phyloP scores from a whole-genome alignment of 306 rosid species.

The Ormosia emarginata region DNA sequence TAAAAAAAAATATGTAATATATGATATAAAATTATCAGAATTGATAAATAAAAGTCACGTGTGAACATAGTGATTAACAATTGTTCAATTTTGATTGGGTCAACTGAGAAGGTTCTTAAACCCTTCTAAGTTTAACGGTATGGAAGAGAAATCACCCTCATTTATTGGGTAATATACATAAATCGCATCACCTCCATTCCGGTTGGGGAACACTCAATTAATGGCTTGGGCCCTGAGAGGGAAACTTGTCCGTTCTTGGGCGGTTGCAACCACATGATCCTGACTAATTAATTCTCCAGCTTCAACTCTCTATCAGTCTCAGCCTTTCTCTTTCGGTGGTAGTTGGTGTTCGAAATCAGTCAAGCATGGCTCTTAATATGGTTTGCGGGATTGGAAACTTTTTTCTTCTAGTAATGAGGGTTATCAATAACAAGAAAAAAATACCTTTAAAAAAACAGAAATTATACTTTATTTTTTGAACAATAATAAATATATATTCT shows the following conservation, averaged over 20 bases:
- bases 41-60: too few relatives aligned
- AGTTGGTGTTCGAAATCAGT: not conserved
- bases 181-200: slow-evolving; percentile 53
- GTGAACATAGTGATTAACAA: too few relatives aligned
- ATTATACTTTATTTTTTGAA: too few relatives aligned
- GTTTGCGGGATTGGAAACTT: not conserved
- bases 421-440: not conserved
- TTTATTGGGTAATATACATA: slow-evolving; percentile 24
- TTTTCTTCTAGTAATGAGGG: not conserved
- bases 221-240: not conserved
- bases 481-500: too few relatives aligned
- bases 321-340: slow-evolving; percentile 16
- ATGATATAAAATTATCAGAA: too few relatives aligned
- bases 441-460: too few relatives aligned
- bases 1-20: too few relatives aligned
- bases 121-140: too few relatives aligned
- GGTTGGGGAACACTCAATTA: slow-evolving; percentile 40
- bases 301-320: not conserved
- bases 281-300: slow-evolving; percentile 10
- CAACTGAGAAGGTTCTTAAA: too few relatives aligned
- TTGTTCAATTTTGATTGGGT: too few relatives aligned
- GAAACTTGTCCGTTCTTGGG: slow-evolving; percentile 10
- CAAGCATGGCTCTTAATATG: not conserved
- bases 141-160: not conserved
- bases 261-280: slow-evolving; percentile 39